Evolutionary conservation across 176 grass and related monocot genomes (phyloP), one percentile per base, ranked within the genome.

Genomic region (Oryza coarctata): DNA sequence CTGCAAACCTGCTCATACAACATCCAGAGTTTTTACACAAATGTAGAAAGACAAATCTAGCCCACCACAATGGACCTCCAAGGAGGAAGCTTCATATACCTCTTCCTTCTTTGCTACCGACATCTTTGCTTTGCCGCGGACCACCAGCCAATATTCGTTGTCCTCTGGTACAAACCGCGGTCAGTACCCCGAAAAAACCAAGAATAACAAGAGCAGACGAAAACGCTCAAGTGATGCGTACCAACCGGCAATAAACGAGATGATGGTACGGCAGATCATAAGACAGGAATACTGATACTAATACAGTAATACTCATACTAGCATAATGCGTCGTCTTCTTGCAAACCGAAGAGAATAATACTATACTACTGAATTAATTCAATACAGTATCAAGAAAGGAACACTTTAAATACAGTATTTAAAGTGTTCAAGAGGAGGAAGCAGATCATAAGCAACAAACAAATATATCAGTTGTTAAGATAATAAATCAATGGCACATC

Each of bases 61-160:
- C 47, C 55, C 63, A 34, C 65, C 41, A 71, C 18, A 81, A 81
- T 71, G 47, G 72, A 77, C 41, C 44, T 67, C 12, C 15, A 34
- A 31, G 4, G 11, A 44, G 68, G 60, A 83, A 78, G 49, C 28
- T 85, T 71, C 65, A 79, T 65, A 41, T 89, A 89, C 87, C 87
- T 89, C 82, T 71, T 89, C 87, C n/a, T 89, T 85, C 40, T 81
- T 85, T 32, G 87, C 71, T 71, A 89, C 10, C 2, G 82, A 85
- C 87, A 89, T 89, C 55, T 85, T 65, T 27, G 20, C 71, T 6
- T 71, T 76, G 66, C 26, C 20, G 62, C 9, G 13, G 74, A 44
- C 28, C 72, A 33, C 76, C 43, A 78, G 44, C 60, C 25, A 26
- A 78, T 43, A 14, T 57, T 39, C 31, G 33, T 82, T 40, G 71